Evolutionary conservation across 345 rosid species (phyloP).

Genomic region (Turnera subulata): DNA sequence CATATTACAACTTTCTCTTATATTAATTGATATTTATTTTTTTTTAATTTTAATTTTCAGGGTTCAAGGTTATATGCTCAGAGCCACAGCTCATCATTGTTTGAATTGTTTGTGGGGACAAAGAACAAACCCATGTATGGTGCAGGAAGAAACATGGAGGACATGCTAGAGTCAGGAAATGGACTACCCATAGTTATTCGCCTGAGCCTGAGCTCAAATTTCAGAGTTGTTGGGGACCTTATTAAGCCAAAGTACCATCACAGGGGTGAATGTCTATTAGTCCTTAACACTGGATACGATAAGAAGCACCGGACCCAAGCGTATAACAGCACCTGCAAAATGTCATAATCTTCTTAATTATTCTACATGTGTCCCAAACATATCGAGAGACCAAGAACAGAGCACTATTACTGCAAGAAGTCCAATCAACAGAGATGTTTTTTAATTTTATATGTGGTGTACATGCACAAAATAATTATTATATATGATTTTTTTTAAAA

Average conservation of each 20-base stretch:
- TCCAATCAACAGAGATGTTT: too few relatives aligned
- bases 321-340: constrained; percentile 37
- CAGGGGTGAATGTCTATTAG: constrained; percentile 45
- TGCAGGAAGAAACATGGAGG: constrained; percentile 76
- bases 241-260: constrained; percentile 53
- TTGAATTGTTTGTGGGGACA: constrained; percentile 47
- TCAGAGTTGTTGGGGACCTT: constrained; percentile 52
- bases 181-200: constrained; percentile 59
- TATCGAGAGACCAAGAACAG: too few relatives aligned
- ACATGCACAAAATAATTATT: too few relatives aligned
- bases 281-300: constrained; percentile 32
- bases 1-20: too few relatives aligned
- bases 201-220: constrained; percentile 35
- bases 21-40: neutral
- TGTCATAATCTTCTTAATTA: neutral
- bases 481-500: too few relatives aligned
- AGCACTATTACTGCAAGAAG: too few relatives aligned
- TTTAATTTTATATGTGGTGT: too few relatives aligned
- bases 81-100: constrained; percentile 35
- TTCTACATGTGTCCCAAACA: neutral
- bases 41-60: constrained; percentile 13
- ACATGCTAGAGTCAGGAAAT: constrained; percentile 59
- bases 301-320: constrained; percentile 34
- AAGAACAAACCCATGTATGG: constrained; percentile 74
- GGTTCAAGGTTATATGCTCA: constrained; percentile 52